Conservation (phyloP, 306 rosid species). For the Gastrolobium villosum region DNA sequence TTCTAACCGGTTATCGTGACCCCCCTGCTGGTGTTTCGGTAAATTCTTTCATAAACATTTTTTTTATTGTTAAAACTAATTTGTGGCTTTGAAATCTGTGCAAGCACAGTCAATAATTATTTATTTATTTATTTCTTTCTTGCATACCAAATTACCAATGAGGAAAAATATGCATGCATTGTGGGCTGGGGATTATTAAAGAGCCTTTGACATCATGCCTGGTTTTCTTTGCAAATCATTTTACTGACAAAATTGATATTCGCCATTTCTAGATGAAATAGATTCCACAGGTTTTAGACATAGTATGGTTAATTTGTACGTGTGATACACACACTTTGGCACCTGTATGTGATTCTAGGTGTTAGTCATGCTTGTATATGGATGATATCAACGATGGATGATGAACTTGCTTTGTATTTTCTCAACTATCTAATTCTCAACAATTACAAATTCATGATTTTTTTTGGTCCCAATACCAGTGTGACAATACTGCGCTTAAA, state of each 20-base stretch:
- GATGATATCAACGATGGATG: background rate
- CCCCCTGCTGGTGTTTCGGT: constrained; percentile 99
- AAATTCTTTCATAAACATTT: constrained; percentile 38
- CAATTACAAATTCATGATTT: background rate
- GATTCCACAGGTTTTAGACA: background rate
- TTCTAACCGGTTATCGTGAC: constrained; percentile 90
- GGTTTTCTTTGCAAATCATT: constrained; percentile 12
- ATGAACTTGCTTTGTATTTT: constrained; percentile 31
- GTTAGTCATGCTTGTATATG: constrained; percentile 18
- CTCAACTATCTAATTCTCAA: constrained; percentile 20
- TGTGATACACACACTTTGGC: background rate
- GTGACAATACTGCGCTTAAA: background rate
- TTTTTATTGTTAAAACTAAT: background rate
- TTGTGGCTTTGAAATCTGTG: background rate
- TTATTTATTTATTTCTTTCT: no score
- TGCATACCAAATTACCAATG: background rate
- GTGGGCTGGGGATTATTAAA: background rate
- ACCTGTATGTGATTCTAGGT: constrained; percentile 1
- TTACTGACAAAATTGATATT: background rate
- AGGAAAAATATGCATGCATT: constrained; percentile 13
- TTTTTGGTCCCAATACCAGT: background rate
- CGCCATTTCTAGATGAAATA: constrained; percentile 18
- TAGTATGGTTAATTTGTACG: background rate
- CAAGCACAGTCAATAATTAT: background rate
- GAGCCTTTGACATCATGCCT: constrained; percentile 25